phyloP scores from a whole-genome alignment of 1,284 basidiomycete species.

The Exsudoporus floridanus region DNA sequence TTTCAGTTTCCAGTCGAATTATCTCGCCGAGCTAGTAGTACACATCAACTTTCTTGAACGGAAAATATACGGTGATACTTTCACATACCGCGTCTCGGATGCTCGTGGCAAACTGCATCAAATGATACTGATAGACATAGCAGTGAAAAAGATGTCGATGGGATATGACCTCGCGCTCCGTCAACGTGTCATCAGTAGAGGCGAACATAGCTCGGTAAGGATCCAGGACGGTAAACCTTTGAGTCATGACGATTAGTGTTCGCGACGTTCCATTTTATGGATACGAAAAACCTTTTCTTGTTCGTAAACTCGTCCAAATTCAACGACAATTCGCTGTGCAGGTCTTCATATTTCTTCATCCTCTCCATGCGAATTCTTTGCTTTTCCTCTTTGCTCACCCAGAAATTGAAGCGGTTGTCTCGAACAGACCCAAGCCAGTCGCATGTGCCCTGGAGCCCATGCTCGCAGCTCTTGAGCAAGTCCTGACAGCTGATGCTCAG shows the following conservation, averaged over 20 bases:
- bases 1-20: conserved; percentile 55
- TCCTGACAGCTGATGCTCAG: conserved; percentile 59
- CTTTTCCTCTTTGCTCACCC: conserved; percentile 31
- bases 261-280: not conserved
- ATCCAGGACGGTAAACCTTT: conserved; percentile 63
- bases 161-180: conserved; percentile 44
- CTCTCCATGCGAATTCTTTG: conserved; percentile 37
- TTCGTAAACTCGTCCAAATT: conserved; percentile 50
- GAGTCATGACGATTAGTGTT: conserved; percentile 2
- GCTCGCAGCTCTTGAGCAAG: conserved; percentile 50
- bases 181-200: conserved; percentile 38
- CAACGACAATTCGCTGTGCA: conserved; percentile 42
- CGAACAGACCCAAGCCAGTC: conserved; percentile 54
- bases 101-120: conserved; percentile 53
- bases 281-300: conserved; percentile 47
- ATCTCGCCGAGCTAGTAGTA: conserved; percentile 50
- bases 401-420: conserved; percentile 42
- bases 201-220: conserved; percentile 69
- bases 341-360: conserved; percentile 39
- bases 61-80: conserved; percentile 31
- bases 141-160: conserved; percentile 68
- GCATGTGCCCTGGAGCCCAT: conserved; percentile 47
- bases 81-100: conserved; percentile 47
- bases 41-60: conserved; percentile 11
- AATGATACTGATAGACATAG: conserved; percentile 73